Base-by-base conservation (phyloP, 768 basidiomycete species). In the Pleurotus salmoneostramineus region DNA sequence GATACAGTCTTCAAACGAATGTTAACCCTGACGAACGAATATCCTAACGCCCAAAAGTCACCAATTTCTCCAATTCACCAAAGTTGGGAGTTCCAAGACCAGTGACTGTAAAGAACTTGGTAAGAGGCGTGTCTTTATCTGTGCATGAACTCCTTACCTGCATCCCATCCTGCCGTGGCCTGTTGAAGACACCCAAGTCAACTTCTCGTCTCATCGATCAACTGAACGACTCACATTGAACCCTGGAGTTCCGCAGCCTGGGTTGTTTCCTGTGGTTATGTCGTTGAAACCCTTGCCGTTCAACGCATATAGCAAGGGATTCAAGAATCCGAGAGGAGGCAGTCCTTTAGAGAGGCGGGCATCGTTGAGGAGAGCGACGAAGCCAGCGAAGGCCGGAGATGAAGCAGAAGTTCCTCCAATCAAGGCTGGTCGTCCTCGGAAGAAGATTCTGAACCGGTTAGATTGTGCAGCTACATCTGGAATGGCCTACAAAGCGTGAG, bases 381-480 rank as follows among this genome's bases (percentile, higher is more conserved):
- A 72, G 27, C 77, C 82, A 5, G 88, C 78, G 58, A 91, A 85
- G 0, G 85, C 76, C 0, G 88, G 89, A 6, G 84, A 64, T 0
- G 87, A 66, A 0, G 84, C 84, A 11, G 87, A 88, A 1, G 89
- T 91, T 35, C 89, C 89, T 1, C 73, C 79, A 56, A 83, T 76
- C 1, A 68, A 65, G n/a, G 58, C 59, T 10, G 71, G 33, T 5
- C 48, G 14, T 3, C 84, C 84, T 31, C 64, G 55, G 48, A 77
- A 68, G 68, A 76, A 75, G 44, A 88, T 75, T 10, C 70, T 67
- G 75, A 81, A 89, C 36, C 70, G 66, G 44, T 67, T 46, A 6
- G 65, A 56, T 48, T 67, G 44, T 0, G 88, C 86, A 0, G 87
- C 72, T 35, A 90, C 85, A 61, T 91, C 89, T 7, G 88, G 89